phyloP scores from a whole-genome alignment of 2,329 filamentous ascomycete species.

The Fusarium begoniae region DNA sequence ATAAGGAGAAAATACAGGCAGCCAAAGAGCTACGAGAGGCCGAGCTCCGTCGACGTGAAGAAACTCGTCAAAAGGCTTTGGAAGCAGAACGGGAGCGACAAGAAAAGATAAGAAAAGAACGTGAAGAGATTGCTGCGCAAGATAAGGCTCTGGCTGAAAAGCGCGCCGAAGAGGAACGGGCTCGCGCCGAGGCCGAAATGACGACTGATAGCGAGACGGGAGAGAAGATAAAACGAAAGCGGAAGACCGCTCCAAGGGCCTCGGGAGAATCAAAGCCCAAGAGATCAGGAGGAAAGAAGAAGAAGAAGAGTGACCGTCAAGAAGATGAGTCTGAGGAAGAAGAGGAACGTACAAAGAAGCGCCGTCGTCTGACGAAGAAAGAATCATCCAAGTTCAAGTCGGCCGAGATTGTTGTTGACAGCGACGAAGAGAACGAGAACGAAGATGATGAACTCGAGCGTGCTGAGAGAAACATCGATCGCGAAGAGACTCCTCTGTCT shows the following conservation, averaged over 20 bases:
- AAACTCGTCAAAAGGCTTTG: slow-evolving; percentile 73
- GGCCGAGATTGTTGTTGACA: slow-evolving; percentile 82
- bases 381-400: slow-evolving; percentile 79
- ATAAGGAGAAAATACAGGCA: slow-evolving; percentile 85
- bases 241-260: slow-evolving; percentile 58
- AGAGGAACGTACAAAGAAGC: slow-evolving; percentile 66
- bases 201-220: slow-evolving; percentile 85
- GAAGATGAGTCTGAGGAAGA: slow-evolving; percentile 57
- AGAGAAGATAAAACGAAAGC: slow-evolving; percentile 82
- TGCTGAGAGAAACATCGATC: slow-evolving; percentile 54
- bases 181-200: slow-evolving; percentile 72
- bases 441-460: slow-evolving; percentile 56
- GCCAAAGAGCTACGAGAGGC: slow-evolving; percentile 83
- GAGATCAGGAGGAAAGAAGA: slow-evolving; percentile 59
- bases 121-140: slow-evolving; percentile 79
- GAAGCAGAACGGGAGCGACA: slow-evolving; percentile 78
- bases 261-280: slow-evolving; percentile 55
- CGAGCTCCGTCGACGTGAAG: slow-evolving; percentile 81
- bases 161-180: slow-evolving; percentile 53
- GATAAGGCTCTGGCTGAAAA: slow-evolving; percentile 77
- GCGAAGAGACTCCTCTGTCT: slow-evolving; percentile 48
- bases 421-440: slow-evolving; percentile 63
- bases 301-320: slow-evolving; percentile 52
- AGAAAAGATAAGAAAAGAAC: slow-evolving; percentile 85
- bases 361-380: slow-evolving; percentile 64